These are phyloP conservation scores for Ogataea naganishii DNA, from an alignment of 805 yeast genomes.

Conservation along the genomic window DNA sequence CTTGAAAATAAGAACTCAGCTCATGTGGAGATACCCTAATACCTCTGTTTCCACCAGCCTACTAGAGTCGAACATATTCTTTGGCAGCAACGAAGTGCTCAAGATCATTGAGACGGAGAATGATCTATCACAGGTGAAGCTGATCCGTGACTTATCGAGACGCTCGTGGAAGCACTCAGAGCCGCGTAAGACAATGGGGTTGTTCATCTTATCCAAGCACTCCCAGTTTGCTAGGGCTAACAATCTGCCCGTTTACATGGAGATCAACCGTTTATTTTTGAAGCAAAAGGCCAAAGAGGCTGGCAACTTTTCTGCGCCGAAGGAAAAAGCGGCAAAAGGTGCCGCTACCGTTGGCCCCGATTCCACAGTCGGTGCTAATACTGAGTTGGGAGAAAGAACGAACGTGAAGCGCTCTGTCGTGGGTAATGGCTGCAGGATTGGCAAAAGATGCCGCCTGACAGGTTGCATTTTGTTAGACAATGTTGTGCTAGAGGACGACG, in stretches of 20 bases:
- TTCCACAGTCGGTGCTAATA: conserved; percentile 61
- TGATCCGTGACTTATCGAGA: conserved; percentile 81
- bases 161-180: conserved; percentile 81
- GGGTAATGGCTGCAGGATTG: conserved; percentile 67
- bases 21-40: conserved; percentile 84
- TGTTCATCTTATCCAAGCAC: conserved; percentile 62
- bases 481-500: conserved; percentile 72
- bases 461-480: conserved; percentile 76
- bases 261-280: conserved; percentile 76
- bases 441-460: conserved; percentile 78
- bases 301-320: conserved; percentile 21
- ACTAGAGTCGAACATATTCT: conserved; percentile 65
- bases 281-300: conserved; percentile 46
- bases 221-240: conserved; percentile 70
- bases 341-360: conserved; percentile 83
- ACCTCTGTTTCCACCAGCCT: conserved; percentile 69
- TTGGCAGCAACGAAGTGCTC: conserved; percentile 47
- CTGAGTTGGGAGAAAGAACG: conserved; percentile 72
- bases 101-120: conserved; percentile 34
- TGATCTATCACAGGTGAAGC: conserved; percentile 47
- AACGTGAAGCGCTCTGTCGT: conserved; percentile 81
- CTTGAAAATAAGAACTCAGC: conserved; percentile 70
- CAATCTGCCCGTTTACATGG: conserved; percentile 75
- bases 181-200: conserved; percentile 51
- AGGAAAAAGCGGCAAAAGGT: conserved; percentile 34